Conservation (phyloP, 257 asterid species). For the Solanum pinnatisectum region DNA sequence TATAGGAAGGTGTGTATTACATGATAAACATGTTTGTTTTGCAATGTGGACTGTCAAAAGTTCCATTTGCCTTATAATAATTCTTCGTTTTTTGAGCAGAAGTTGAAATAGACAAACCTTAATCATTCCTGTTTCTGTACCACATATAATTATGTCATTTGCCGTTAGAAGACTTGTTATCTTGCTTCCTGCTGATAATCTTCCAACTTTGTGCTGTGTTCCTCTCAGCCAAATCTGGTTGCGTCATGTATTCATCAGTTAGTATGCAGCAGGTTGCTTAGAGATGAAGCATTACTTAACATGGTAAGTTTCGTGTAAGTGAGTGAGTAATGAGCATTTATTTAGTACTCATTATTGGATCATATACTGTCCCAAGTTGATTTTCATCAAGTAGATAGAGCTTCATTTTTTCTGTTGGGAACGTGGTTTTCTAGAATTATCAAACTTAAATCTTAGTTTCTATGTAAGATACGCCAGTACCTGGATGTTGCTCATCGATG, state of each 20-base stretch:
- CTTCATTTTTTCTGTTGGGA: background rate
- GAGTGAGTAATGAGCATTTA: background rate
- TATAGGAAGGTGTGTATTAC: background rate
- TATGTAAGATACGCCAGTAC: slow-evolving; percentile 17
- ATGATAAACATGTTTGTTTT: background rate
- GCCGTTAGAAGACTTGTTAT: slow-evolving; percentile 80
- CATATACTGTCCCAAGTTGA: background rate
- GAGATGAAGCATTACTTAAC: background rate
- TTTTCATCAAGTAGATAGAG: background rate
- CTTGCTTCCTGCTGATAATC: slow-evolving; percentile 90
- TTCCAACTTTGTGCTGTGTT: slow-evolving; percentile 79
- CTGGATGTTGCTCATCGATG: slow-evolving; percentile 71
- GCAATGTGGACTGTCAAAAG: background rate
- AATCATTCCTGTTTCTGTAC: slow-evolving; percentile 78
- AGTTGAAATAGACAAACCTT: slow-evolving; percentile 38
- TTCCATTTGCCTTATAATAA: background rate
- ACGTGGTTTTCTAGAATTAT: background rate
- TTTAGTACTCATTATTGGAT: background rate
- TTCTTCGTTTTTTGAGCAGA: background rate
- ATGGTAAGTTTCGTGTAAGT: background rate
- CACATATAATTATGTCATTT: slow-evolving; percentile 86
- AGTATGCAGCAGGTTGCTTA: background rate
- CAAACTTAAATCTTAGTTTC: background rate
- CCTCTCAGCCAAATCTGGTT: slow-evolving; percentile 85
- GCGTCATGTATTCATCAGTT: background rate